Conservation (phyloP, 306 rosid genomes). For the Cicer judaicum region DNA sequence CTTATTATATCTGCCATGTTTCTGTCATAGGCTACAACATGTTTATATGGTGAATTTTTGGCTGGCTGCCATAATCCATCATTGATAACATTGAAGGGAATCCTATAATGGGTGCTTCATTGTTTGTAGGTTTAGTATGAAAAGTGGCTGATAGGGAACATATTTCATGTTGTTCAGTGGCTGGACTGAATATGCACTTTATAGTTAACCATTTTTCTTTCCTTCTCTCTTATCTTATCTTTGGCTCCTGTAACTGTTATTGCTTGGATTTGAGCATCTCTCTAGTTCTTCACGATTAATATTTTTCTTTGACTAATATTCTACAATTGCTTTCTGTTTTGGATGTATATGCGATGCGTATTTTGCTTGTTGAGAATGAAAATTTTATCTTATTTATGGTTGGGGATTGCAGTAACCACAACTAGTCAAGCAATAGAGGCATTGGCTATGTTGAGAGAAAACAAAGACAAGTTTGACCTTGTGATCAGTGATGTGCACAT, state of each 20-base stretch:
- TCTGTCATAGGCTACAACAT: too few relatives aligned
- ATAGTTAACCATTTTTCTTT: background rate
- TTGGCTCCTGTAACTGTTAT: constrained; percentile 8
- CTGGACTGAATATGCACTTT: background rate
- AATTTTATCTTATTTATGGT: constrained; percentile 34
- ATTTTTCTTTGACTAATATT: constrained; percentile 9
- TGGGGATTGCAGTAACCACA: constrained; percentile 73
- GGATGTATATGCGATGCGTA: constrained; percentile 15
- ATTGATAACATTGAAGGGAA: background rate
- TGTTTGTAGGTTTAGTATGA: background rate
- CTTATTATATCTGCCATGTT: too few relatives aligned
- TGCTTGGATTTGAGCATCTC: constrained; percentile 39
- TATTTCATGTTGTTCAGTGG: constrained; percentile 1
- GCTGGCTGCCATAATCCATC: too few relatives aligned
- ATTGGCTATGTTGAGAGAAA: constrained; percentile 81
- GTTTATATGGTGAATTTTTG: too few relatives aligned
- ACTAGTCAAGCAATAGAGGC: constrained; percentile 82
- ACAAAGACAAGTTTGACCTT: constrained; percentile 81
- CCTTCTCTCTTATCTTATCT: background rate
- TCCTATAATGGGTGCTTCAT: background rate
- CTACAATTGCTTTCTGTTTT: background rate
- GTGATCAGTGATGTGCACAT: constrained; percentile 98
- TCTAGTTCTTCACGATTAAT: constrained; percentile 1
- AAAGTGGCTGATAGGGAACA: background rate
- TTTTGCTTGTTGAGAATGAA: constrained; percentile 25